Percentiles rank a stretch among this genome's conserved stretches.
These are phyloP conservation scores for Trichopus zeylanicus DNA, from an alignment of 116 monocot genomes.

Conservation along the genomic window DNA sequence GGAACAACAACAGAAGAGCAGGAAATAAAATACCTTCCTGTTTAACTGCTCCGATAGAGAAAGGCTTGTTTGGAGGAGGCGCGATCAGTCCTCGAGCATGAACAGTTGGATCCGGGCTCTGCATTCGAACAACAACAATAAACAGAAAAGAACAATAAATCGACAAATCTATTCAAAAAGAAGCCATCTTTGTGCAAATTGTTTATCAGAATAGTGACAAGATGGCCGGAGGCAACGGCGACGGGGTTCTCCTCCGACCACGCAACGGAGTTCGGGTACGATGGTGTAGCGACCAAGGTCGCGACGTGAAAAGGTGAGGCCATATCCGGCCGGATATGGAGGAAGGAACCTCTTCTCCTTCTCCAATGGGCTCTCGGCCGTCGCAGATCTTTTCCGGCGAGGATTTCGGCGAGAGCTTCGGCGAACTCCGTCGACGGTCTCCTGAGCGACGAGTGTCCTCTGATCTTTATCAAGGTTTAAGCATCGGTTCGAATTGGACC, in stretches of 20 bases:
- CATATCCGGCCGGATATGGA: slow-evolving; percentile 15
- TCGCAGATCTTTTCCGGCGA: too few species aligned
- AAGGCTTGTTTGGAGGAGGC: slow-evolving; percentile 44
- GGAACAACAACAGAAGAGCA: not conserved
- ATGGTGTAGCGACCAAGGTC: slow-evolving; percentile 57
- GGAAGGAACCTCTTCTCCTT: too few species aligned
- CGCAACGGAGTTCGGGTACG: slow-evolving; percentile 63
- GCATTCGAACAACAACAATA: not conserved
- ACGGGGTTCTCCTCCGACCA: slow-evolving; percentile 93
- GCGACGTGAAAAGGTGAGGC: slow-evolving; percentile 30
- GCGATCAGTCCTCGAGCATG: slow-evolving; percentile 60
- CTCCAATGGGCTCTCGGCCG: too few species aligned
- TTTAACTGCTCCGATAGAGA: slow-evolving; percentile 45
- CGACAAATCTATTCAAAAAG: not conserved
- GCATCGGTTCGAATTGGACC: too few species aligned
- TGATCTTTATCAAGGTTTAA: too few species aligned
- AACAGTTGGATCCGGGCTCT: slow-evolving; percentile 59
- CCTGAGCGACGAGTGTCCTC: too few species aligned
- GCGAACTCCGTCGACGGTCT: too few species aligned
- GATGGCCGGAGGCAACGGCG: slow-evolving; percentile 66
- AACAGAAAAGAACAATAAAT: not conserved
- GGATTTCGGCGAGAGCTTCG: too few species aligned
- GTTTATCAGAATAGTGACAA: slow-evolving; percentile 71
- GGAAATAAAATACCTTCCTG: slow-evolving; percentile 41
- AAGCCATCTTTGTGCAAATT: not conserved